Base-by-base conservation (phyloP, 2,329 filamentous ascomycete genomes). In the Alternaria triticimaculans region DNA sequence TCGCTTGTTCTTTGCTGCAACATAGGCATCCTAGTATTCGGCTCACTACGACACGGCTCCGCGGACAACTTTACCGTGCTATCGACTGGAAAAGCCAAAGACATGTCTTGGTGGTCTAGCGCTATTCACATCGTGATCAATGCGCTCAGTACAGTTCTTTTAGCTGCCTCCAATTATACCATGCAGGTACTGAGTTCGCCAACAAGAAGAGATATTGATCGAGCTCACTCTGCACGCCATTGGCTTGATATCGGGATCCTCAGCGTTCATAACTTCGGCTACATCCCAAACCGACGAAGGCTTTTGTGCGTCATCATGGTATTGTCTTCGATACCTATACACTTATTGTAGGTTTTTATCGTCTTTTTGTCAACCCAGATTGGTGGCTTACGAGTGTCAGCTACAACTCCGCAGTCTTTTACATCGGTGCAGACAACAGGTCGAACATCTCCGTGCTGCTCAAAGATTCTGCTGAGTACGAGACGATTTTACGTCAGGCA, bases 91-190 rank as follows among this genome's bases (percentile, higher is more conserved):
- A 45, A 21, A 0, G 10, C 6, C 18, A 8, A 45, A 4, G 18
- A 45, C 11, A 45, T 45, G 43, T 45, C 43, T 14, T 45, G 43
- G 18, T 45, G 43, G 43, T 21, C 43, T 45, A 45, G 18, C 20
- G 18, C 43, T 4, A 45, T 84, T 0, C 85, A 87, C 69, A 67
- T 87, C 15, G 55, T 80, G 1, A 82, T 88, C 68, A 87, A 87
- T 72, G 66, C 78, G 0, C 70, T 85, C 25, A 82, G 81, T 37
- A 74, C 73, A 4, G 26, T 72, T 4, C 44, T 76, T 5, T 33
- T 76, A 7, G 65, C 58, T 9, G 66, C 65, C 4, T 72, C 67
- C 26, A 76, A 70, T 37, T 75, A 74, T 45, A 69, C 70, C 1
- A 75, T 75, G 73, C 73, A 76, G 56, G 68, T 73, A 2, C 4